phyloP scores from a whole-genome alignment of 2,329 filamentous ascomycete genomes.

The Meredithiella fracta region DNA sequence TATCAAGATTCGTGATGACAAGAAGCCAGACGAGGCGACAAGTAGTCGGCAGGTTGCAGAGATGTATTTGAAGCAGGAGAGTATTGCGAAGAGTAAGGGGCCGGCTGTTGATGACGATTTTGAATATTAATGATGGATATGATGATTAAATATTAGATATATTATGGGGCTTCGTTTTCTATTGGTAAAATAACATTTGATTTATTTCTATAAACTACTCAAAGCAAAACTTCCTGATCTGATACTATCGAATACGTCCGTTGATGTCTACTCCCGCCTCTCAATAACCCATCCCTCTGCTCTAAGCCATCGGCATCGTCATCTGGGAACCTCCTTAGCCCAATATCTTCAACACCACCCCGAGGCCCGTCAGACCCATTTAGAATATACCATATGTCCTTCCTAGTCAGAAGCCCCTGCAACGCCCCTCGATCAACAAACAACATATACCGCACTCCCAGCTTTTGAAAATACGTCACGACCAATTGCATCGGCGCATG shows the following conservation, averaged over 20 bases:
- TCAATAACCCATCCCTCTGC: conserved; percentile 11
- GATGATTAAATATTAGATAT: background rate
- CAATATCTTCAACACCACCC: background rate
- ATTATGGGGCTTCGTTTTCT: background rate
- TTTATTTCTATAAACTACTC: background rate
- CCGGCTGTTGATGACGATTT: conserved; percentile 90
- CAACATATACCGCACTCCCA: conserved; percentile 78
- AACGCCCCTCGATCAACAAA: conserved; percentile 70
- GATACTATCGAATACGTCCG: conserved; percentile 15
- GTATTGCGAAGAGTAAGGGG: conserved; percentile 69
- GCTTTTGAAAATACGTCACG: conserved; percentile 82
- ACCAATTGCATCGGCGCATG: conserved; percentile 67
- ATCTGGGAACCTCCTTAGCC: background rate
- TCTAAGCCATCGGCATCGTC: conserved; percentile 7
- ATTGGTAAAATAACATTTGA: background rate
- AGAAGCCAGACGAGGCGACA: conserved; percentile 85
- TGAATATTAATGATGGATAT: conserved; percentile 55
- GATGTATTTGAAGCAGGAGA: conserved; percentile 94
- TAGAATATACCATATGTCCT: conserved; percentile 88
- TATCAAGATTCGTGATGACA: conserved; percentile 82
- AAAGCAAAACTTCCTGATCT: conserved; percentile 13
- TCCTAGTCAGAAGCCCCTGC: conserved; percentile 83
- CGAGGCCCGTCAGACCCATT: conserved; percentile 49
- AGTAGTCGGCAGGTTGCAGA: conserved; percentile 74
- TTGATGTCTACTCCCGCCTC: background rate